These are phyloP conservation scores for Pseudozyma hubeiensis DNA, from an alignment of 1,284 basidiomycete genomes.

Conservation along the genomic window DNA sequence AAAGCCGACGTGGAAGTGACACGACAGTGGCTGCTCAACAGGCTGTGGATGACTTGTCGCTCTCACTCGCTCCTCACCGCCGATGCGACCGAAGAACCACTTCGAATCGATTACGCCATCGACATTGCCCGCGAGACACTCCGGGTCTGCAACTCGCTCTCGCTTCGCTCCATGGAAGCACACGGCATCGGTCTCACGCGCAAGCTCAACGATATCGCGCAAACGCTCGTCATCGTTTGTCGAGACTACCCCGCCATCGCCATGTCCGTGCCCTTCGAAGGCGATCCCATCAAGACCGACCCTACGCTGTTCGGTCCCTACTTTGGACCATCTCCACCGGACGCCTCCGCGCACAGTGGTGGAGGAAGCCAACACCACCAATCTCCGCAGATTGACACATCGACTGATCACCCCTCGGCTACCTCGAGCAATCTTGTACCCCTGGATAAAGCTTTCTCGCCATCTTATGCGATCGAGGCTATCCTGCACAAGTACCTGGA, in stretches of 20 bases:
- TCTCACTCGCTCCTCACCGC: conserved; percentile 43
- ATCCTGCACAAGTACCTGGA: conserved; percentile 58
- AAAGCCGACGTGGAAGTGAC: conserved; percentile 60
- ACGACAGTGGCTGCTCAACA: conserved; percentile 56
- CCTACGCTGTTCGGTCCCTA: conserved; percentile 42
- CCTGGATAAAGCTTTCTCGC: conserved; percentile 40
- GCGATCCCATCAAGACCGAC: conserved; percentile 47
- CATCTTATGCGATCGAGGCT: conserved; percentile 46
- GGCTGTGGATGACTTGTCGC: conserved; percentile 56
- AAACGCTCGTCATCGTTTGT: conserved; percentile 56
- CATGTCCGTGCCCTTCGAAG: conserved; percentile 47
- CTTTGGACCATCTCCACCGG: conserved; percentile 35
- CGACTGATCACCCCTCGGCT: conserved; percentile 17
- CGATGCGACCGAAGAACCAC: conserved; percentile 35
- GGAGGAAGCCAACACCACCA: conserved; percentile 11
- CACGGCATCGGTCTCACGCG: conserved; percentile 57
- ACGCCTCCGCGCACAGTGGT: not conserved
- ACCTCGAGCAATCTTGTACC: conserved; percentile 15
- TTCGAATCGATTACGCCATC: conserved; percentile 54
- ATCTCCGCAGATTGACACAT: not conserved
- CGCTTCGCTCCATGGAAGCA: conserved; percentile 55
- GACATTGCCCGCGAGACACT: conserved; percentile 56
- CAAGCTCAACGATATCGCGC: conserved; percentile 60
- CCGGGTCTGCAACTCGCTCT: conserved; percentile 53
- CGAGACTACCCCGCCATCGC: conserved; percentile 49